Percentiles rank a stretch among this genome's conserved stretches.
Evolutionary conservation across 345 rosid genomes (phyloP).

Genomic region (Sisymbrium irio): DNA sequence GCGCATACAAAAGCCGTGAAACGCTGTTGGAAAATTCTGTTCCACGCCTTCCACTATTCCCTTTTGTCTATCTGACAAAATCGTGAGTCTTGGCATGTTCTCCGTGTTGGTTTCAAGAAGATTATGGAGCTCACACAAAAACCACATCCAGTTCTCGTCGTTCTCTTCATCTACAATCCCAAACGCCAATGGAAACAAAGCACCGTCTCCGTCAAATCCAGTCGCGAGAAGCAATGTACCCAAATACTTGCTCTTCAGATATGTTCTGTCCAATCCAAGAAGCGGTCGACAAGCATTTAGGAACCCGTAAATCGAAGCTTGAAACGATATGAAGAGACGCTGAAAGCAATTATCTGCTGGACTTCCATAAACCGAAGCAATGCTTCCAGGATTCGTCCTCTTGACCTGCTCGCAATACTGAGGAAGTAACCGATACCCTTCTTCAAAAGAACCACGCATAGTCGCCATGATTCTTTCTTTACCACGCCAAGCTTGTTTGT

Average conservation of each 20-base stretch:
- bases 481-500: constrained; percentile 99
- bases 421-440: constrained; percentile 94
- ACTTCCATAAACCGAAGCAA: constrained; percentile 86
- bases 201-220: constrained; percentile 96
- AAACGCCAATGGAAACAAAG: constrained; percentile 87
- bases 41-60: constrained; percentile 94
- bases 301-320: constrained; percentile 96
- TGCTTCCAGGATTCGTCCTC: constrained; percentile 87
- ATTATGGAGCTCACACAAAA: constrained; percentile 87
- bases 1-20: constrained; percentile 96
- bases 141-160: constrained; percentile 99
- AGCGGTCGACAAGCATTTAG: constrained; percentile 94
- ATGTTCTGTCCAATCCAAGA: constrained; percentile 87
- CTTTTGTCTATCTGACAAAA: constrained; percentile 85
- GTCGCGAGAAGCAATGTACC: constrained; percentile 95
- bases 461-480: constrained; percentile 97
- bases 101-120: constrained; percentile 89
- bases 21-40: constrained; percentile 89
- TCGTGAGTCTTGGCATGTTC: constrained; percentile 97
- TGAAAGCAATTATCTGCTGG: constrained; percentile 75
- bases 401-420: constrained; percentile 89
- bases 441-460: constrained; percentile 99
- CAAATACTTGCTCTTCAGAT: constrained; percentile 83
- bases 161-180: constrained; percentile 97
- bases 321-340: constrained; percentile 93